phyloP scores from a whole-genome alignment of 2,329 filamentous ascomycete genomes.

The Colletotrichum falcatum region DNA sequence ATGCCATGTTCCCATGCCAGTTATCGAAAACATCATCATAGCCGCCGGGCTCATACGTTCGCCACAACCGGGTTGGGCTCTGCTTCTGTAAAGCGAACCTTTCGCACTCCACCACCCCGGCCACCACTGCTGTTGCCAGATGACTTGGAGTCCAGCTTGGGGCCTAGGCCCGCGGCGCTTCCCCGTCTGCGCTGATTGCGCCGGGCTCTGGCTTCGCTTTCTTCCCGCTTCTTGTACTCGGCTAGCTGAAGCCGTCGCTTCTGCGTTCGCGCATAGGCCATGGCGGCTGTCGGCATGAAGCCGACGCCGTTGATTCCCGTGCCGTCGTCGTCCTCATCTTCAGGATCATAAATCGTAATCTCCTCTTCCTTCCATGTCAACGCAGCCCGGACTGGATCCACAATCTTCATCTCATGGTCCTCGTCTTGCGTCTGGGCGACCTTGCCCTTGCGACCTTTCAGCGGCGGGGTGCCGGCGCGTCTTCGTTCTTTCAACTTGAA shows the following conservation, averaged over 20 bases:
- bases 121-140: conserved; percentile 41
- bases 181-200: conserved; percentile 64
- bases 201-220: conserved; percentile 68
- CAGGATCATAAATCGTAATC: conserved; percentile 74
- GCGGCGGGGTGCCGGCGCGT: conserved; percentile 55
- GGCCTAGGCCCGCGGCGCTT: conserved; percentile 43
- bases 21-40: not conserved
- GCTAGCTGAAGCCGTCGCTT: conserved; percentile 71
- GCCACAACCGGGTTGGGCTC: conserved; percentile 46
- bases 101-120: conserved; percentile 48
- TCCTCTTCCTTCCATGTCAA: conserved; percentile 77
- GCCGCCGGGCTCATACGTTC: conserved; percentile 14
- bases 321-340: conserved; percentile 75
- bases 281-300: conserved; percentile 72
- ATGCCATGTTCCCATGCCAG: not conserved
- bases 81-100: conserved; percentile 56
- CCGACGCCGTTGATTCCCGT: conserved; percentile 76
- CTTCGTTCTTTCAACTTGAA: conserved; percentile 53
- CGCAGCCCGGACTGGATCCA: conserved; percentile 68
- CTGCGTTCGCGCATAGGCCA: conserved; percentile 68
- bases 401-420: conserved; percentile 51
- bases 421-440: conserved; percentile 43
- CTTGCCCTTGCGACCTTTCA: conserved; percentile 38
- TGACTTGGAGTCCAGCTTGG: conserved; percentile 33
- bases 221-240: conserved; percentile 71